Conservation (phyloP, 306 rosid genomes). For the Rosa lucieae region DNA sequence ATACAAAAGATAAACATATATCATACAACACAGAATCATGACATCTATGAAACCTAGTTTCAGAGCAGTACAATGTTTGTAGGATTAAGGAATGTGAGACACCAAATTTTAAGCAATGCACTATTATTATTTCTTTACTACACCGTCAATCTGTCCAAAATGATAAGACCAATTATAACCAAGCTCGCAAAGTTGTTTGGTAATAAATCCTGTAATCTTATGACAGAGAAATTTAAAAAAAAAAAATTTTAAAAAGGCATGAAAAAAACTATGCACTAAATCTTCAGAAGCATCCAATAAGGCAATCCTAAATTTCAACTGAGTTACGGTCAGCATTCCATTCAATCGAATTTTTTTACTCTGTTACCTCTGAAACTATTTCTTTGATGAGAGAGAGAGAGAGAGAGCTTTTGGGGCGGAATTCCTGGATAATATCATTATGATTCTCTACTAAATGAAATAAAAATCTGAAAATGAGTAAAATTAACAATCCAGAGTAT, state of each 20-base stretch:
- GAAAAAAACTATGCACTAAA: no score
- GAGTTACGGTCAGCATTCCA: background rate
- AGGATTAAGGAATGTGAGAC: background rate
- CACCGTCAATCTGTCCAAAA: background rate
- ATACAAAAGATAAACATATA: background rate
- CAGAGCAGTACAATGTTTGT: background rate
- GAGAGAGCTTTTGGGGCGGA: no score
- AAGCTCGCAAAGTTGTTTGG: background rate
- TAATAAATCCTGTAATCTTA: background rate
- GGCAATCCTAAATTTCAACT: background rate
- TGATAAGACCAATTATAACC: background rate
- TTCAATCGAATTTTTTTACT: background rate
- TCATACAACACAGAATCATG: background rate
- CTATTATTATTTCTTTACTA: background rate
- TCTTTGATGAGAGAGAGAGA: background rate
- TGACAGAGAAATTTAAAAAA: no score
- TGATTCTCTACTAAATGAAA: background rate
- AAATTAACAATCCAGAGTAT: background rate
- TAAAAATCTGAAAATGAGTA: background rate
- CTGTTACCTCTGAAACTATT: background rate
- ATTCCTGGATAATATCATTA: background rate
- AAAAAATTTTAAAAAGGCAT: background rate
- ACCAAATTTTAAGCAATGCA: background rate
- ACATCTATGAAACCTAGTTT: background rate
- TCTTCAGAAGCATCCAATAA: background rate